Evolutionary conservation across 2,329 filamentous ascomycete species (phyloP).

Genomic region (Verticillium dahliae): DNA sequence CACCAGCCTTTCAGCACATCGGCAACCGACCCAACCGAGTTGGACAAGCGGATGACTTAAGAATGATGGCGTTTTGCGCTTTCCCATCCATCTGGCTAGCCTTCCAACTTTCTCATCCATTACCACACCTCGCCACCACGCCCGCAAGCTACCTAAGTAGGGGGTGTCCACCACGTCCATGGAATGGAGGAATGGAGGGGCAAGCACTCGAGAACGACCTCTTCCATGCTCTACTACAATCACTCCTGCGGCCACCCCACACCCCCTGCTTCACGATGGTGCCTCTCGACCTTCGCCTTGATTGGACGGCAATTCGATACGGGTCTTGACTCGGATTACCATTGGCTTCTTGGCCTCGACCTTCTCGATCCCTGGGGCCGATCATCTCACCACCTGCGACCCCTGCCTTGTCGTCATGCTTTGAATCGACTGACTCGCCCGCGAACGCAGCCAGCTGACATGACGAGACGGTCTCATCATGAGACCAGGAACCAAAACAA

Average conservation of each 20-base stretch:
- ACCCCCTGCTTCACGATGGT: background rate
- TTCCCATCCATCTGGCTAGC: background rate
- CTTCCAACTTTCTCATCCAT: background rate
- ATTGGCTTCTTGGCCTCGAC: background rate
- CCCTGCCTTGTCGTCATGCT: background rate
- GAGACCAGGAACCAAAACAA: background rate
- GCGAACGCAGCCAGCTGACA: background rate
- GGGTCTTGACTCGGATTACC: background rate
- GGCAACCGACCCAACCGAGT: background rate
- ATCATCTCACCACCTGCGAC: background rate
- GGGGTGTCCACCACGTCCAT: background rate
- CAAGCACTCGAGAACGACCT: background rate
- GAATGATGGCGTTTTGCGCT: background rate
- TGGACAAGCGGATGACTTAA: background rate
- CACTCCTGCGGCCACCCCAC: background rate
- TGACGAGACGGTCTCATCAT: background rate
- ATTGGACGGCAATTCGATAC: background rate
- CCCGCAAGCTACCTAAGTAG: background rate
- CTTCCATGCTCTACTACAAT: background rate
- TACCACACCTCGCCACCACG: background rate
- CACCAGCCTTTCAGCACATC: background rate
- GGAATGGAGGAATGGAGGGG: background rate
- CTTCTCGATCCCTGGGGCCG: background rate
- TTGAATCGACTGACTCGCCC: background rate
- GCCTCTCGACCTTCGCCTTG: background rate